A percentile compares a stretch with the other conserved stretches of the same genome.
phyloP scores from a whole-genome alignment of 2,329 filamentous ascomycete species.

The Fusarium scirpi region DNA sequence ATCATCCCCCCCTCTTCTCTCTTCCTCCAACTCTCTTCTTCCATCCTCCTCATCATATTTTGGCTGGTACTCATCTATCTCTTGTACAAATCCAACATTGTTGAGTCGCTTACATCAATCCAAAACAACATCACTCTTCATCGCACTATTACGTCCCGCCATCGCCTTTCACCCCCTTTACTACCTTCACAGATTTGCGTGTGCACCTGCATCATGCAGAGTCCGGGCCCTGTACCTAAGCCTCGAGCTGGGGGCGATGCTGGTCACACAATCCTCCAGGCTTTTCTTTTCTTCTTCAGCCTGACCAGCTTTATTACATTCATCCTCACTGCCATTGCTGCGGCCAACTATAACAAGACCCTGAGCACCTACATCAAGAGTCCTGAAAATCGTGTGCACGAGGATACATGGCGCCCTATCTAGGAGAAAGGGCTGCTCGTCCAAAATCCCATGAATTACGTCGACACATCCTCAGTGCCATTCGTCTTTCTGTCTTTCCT shows the following conservation, averaged over 20 bases:
- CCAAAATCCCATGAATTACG: not conserved
- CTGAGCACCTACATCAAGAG: not conserved
- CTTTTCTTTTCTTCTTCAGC: slow-evolving; percentile 37
- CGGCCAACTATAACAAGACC: not conserved
- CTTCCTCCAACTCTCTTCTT: slow-evolving; percentile 6
- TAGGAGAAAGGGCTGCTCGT: not conserved
- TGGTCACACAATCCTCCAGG: slow-evolving; percentile 23
- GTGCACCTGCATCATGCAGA: not conserved
- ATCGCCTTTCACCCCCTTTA: not conserved
- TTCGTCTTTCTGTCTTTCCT: slow-evolving; percentile 38
- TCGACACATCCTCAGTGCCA: slow-evolving; percentile 11
- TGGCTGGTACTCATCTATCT: not conserved
- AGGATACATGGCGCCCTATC: too few relatives aligned
- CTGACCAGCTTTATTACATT: slow-evolving; percentile 41
- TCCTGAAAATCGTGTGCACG: not conserved
- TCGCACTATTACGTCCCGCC: not conserved
- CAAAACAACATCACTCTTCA: not conserved
- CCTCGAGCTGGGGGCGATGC: not conserved
- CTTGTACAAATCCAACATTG: not conserved
- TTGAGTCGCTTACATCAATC: not conserved
- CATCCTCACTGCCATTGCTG: slow-evolving; percentile 29
- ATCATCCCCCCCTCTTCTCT: not conserved
- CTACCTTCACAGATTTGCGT: not conserved
- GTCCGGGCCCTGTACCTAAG: not conserved
- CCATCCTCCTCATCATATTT: slow-evolving; percentile 1